Evolutionary conservation across 2,329 filamentous ascomycete species (phyloP).

Genomic region (Pseudogymnoascus verrucosus): DNA sequence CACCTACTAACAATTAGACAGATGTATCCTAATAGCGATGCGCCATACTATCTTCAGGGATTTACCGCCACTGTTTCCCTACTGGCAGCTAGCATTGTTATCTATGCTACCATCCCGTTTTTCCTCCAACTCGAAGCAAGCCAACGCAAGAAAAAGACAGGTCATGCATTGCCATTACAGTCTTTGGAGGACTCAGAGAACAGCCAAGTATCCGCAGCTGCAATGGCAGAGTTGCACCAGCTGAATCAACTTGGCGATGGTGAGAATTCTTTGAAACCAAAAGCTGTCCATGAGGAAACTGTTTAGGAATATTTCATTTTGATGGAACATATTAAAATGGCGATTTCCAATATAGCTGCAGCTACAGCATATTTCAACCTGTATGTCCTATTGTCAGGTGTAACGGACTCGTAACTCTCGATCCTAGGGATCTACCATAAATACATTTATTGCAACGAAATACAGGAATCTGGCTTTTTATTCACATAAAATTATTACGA

Average conservation of each 20-base stretch:
- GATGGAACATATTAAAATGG: neutral
- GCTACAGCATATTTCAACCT: neutral
- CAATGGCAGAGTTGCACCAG: slow-evolving; percentile 4
- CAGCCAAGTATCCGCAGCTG: slow-evolving; percentile 10
- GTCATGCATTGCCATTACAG: slow-evolving; percentile 8
- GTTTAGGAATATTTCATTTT: neutral
- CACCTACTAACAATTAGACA: neutral
- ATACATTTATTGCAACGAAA: neutral
- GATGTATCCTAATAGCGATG: slow-evolving; percentile 7
- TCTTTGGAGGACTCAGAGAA: slow-evolving; percentile 9
- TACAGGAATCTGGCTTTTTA: neutral
- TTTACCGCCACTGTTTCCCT: slow-evolving; percentile 16
- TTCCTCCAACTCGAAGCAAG: slow-evolving; percentile 9
- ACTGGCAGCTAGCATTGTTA: slow-evolving; percentile 15
- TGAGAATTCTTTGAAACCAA: neutral
- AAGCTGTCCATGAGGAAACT: neutral
- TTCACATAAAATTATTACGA: neutral
- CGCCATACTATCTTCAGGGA: slow-evolving; percentile 15
- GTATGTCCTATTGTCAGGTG: neutral
- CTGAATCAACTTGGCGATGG: slow-evolving; percentile 1
- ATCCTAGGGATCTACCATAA: neutral
- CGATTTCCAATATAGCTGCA: neutral
- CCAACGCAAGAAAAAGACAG: slow-evolving; percentile 2
- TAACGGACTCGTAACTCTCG: neutral
- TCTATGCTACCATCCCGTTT: neutral